A percentile compares a stretch with the other conserved stretches of the same genome.
phyloP scores from a whole-genome alignment of 192 early-diverging fungal species.

The Entophlyctis luteolus region DNA sequence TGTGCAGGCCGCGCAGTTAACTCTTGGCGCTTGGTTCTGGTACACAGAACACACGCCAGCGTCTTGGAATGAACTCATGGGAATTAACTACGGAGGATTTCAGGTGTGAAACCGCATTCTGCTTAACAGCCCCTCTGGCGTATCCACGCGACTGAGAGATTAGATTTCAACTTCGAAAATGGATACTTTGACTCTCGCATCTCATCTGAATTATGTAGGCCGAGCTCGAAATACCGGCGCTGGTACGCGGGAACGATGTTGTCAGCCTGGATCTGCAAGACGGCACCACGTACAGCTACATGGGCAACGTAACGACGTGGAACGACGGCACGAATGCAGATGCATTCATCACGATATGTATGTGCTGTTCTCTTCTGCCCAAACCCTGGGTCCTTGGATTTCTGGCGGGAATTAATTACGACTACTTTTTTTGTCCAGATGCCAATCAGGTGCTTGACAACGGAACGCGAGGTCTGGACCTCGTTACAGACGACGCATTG shows the following conservation, averaged over 20 bases:
- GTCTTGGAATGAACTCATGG: background rate
- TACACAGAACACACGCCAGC: slow-evolving; percentile 14
- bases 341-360: background rate
- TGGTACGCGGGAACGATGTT: background rate
- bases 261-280: slow-evolving; percentile 1
- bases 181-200: no score
- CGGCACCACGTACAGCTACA: slow-evolving; percentile 11
- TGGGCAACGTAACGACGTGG: slow-evolving; percentile 44
- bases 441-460: background rate
- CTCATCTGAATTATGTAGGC: no score
- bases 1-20: no score
- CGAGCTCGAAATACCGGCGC: no score
- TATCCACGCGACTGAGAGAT: no score
- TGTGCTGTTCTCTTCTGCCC: background rate
- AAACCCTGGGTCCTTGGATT: background rate
- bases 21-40: slow-evolving; percentile 32
- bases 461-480: background rate
- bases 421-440: background rate
- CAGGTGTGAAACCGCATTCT: background rate
- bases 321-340: slow-evolving; percentile 38
- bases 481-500: slow-evolving; percentile 6
- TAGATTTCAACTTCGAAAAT: no score
- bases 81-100: background rate
- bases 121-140: no score
- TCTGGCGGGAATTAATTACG: background rate